Base-by-base conservation (phyloP, 768 basidiomycete species). In the Tulasnella sp. region DNA sequence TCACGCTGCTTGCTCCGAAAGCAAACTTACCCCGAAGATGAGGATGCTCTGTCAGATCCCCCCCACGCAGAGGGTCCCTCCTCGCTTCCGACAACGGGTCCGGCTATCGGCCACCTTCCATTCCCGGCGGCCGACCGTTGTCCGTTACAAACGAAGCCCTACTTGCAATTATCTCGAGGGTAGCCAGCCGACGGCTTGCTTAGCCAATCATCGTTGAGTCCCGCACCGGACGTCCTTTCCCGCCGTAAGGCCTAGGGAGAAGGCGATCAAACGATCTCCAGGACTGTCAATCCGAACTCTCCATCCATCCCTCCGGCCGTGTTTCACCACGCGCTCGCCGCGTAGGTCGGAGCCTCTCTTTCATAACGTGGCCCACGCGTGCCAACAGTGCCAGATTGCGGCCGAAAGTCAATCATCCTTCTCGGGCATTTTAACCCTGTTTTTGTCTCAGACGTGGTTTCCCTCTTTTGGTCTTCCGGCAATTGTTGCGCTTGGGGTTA, bases 111-210 rank as follows among this genome's bases (percentile, higher is more conserved):
- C n/a, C 61, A 67, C 61, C 11, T 15, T 0, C 29, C 61, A 26
- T 67, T 67, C 61, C 61, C 61, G 61, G 61, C 61, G 61, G 61
- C 61, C 61, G 61, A 67, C 23, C 23, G n/a, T n/a, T 23, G 61
- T 35, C 61, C 32, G 32, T 57, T 11, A 57, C 55, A 6, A 26
- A 57, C 61, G 61, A 67, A 67, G 26, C 32, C 61, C 61, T 67
- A 26, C 16, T 20, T 15, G 51, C 51, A 67, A 35, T 67, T 26
- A 29, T 67, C 35, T 16, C 29, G 61, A 67, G 26, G 20, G 20
- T 5, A 23, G 5, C 51, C 51, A 23, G 35, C 61, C 61, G 61
- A 35, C 61, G 61, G 61, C 61, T 29, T 15, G 26, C 61, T 67
- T 0, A 67, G 61, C 61, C 32, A 67, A 67, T 67, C 16, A 35